These are phyloP conservation scores for Knoxdaviesia proteae DNA, from an alignment of 2,329 filamentous ascomycete species.

Conservation along the genomic window DNA sequence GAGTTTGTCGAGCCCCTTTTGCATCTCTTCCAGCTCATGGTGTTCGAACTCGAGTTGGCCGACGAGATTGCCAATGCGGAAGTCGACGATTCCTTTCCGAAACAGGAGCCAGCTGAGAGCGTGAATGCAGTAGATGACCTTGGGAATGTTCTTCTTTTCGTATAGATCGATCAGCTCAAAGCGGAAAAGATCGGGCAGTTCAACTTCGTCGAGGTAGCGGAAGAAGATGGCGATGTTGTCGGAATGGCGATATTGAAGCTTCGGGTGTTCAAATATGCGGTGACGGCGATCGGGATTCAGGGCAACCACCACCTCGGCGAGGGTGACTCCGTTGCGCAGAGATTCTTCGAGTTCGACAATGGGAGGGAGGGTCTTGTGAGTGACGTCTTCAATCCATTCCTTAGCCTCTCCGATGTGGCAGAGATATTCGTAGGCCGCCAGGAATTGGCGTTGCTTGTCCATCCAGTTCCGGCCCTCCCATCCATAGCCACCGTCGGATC, in stretches of 20 bases:
- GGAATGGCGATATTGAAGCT: conserved; percentile 82
- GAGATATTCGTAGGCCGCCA: conserved; percentile 94
- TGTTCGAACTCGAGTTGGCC: conserved; percentile 95
- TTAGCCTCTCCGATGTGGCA: conserved; percentile 98
- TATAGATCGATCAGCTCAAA: conserved; percentile 96
- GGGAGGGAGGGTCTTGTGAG: conserved; percentile 65
- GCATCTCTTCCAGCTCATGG: conserved; percentile 89
- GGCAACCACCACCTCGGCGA: conserved; percentile 83
- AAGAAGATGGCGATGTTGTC: conserved; percentile 98
- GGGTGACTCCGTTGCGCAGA: conserved; percentile 74
- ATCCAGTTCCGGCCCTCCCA: conserved; percentile 90
- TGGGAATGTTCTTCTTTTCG: conserved; percentile 98
- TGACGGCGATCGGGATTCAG: conserved; percentile 57
- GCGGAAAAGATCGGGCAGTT: conserved; percentile 83
- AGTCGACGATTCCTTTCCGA: conserved; percentile 83
- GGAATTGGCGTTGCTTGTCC: conserved; percentile 91
- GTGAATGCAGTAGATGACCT: conserved; percentile 97
- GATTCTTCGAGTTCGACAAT: conserved; percentile 90
- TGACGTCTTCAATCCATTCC: conserved; percentile 92
- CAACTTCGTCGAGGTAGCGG: conserved; percentile 73
- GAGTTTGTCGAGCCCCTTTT: conserved; percentile 89
- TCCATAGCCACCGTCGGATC: conserved; percentile 31
- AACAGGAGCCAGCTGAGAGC: conserved; percentile 94
- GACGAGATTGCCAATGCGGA: conserved; percentile 89
- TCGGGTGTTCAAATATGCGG: conserved; percentile 69